phyloP scores from a whole-genome alignment of 148 eudicot species.

The Silene conica region DNA sequence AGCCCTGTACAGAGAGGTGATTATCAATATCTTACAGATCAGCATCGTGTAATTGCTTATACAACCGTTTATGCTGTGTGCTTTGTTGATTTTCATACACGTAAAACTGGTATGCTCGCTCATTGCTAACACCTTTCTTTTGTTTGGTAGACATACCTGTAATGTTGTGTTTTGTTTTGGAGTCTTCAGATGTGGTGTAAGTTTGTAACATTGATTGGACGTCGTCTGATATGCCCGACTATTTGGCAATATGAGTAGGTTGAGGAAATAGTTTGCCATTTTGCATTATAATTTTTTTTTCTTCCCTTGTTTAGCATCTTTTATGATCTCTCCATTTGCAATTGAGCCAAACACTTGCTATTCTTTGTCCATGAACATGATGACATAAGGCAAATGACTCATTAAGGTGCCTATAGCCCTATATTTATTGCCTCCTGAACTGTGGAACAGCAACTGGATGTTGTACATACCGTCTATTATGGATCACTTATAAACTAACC shows the following conservation, averaged over 20 bases:
- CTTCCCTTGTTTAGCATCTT: neutral
- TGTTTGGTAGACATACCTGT: neutral
- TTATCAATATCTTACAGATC: neutral
- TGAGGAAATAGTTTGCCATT: too few species aligned
- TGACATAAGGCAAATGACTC: neutral
- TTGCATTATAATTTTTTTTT: too few species aligned
- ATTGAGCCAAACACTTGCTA: neutral
- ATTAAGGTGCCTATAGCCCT: neutral
- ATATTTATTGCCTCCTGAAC: too few species aligned
- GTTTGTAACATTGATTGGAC: neutral
- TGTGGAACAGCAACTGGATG: too few species aligned
- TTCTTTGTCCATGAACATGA: neutral
- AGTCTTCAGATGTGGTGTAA: neutral
- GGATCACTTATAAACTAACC: too few species aligned
- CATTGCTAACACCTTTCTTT: neutral
- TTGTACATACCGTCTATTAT: too few species aligned
- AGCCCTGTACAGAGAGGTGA: conserved; percentile 71
- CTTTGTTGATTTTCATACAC: neutral
- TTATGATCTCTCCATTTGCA: neutral
- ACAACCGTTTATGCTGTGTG: neutral
- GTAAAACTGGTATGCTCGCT: too few species aligned
- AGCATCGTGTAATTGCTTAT: neutral
- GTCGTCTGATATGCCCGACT: too few species aligned
- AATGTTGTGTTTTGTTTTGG: neutral
- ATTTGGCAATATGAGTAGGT: neutral